Percentiles rank a stretch among this genome's conserved stretches.
phyloP scores from a whole-genome alignment of 768 basidiomycete species.

The Mycena galopus region DNA sequence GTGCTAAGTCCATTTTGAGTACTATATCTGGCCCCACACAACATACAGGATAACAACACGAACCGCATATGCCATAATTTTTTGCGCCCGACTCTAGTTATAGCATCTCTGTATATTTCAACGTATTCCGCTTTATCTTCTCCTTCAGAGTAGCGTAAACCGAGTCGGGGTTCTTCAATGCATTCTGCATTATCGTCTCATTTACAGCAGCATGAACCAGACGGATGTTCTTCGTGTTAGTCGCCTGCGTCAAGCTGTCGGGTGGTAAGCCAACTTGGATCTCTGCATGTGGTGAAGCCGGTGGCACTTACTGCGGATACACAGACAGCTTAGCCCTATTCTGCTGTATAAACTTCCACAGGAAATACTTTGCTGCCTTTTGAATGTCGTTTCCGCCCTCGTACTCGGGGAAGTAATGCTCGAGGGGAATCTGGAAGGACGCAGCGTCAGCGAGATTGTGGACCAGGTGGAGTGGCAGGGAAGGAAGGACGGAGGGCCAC shows the following conservation, averaged over 20 bases:
- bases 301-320: slow-evolving; percentile 74
- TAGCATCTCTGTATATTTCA: too few species aligned
- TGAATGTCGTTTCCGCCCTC: slow-evolving; percentile 79
- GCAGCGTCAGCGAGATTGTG: not conserved
- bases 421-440: slow-evolving; percentile 55
- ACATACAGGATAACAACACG: too few species aligned
- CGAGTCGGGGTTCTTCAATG: slow-evolving; percentile 81
- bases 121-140: too few species aligned
- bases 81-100: too few species aligned
- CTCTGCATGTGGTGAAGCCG: slow-evolving; percentile 78
- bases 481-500: too few species aligned
- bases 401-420: slow-evolving; percentile 76
- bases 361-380: slow-evolving; percentile 83
- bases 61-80: too few species aligned
- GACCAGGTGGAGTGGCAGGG: not conserved
- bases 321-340: slow-evolving; percentile 77
- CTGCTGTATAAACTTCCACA: slow-evolving; percentile 85
- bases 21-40: too few species aligned
- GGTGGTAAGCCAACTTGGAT: too few species aligned
- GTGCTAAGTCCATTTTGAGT: too few species aligned
- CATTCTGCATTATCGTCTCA: slow-evolving; percentile 57
- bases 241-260: too few species aligned
- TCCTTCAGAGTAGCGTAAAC: too few species aligned
- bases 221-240: slow-evolving; percentile 81
- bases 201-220: slow-evolving; percentile 84